Base-by-base conservation (phyloP, 2,329 filamentous ascomycete genomes). In the Botrytis aclada region DNA sequence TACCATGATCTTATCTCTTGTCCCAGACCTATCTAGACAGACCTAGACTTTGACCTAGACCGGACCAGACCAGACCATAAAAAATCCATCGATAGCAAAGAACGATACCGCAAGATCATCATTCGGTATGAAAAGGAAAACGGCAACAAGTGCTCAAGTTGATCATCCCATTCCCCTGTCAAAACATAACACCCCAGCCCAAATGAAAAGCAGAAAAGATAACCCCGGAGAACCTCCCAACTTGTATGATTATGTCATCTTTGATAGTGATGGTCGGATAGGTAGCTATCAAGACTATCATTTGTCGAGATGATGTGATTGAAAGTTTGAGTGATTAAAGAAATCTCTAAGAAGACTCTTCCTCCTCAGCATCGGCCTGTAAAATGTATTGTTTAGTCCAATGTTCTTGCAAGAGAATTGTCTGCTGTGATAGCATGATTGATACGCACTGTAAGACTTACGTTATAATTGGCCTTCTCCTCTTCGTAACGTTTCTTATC, bases 401-500 rank as follows among this genome's bases (percentile, higher is more conserved):
- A 65, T 80, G 76, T 76, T 78, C 74, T 74, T 72, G 74, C 25
- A 8, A 8, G 3, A 18, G 14, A 54, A 6, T 16, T 54, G 29
- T n/a, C 51, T 29, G n/a, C 51, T 18, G 12, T 74, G 72, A 73
- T 71, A 72, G 74, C 74, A 76, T 45, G 43, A 45, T 72, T 74
- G 69, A 74, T 72, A 75, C 72, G 74, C 63, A 75, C 54, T 25
- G 74, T 69, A 74, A 74, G 43, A 85, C 91, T 87, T 87, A 97
- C 94, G 81, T 94, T 91, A 88, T 97, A 99, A 77, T 89, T 93
- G 78, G 92, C 91, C 89, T 99, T 99, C 89, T 98, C 94, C 79
- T 97, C 93, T 84, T 98, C 95, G 83, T 98, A 99, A 76, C 96
- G 92, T 92, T 98, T 97, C 93, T 98, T 99, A 86, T 99, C 96